Evolutionary conservation across 352 stramenopile genomes (phyloP), one percentile per base, ranked within the genome.

Genomic region (Saprolegnia diclina): DNA sequence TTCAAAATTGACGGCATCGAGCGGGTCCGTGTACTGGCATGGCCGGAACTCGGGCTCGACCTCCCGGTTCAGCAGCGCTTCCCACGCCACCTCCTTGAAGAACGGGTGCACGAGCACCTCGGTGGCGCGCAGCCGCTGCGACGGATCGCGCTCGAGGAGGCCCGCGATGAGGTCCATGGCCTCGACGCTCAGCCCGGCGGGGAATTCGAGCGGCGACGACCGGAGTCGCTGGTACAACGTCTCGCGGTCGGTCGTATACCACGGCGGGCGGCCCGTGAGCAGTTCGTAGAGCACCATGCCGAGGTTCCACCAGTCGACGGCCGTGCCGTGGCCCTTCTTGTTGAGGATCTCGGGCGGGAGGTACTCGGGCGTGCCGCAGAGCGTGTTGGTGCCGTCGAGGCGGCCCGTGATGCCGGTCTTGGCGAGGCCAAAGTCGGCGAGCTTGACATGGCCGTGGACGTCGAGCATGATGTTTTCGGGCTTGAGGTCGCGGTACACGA

Each of bases 141-240:
- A 81, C 59, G 94, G 91, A 56, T 98, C 88, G 65, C 97, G 95
- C 42, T 85, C 92, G 1, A 99, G 81, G 38, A 99, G 72, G 2
- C 85, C 85, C 54, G 88, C 80, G 67, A 93, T 91, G 1, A 93
- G 67, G 55, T 89, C 81, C 81, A 91, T 91, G 6, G 85, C 82
- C 38, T 90, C 77, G 14, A 68, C 73, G 24, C 75, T 80, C 32
- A 93, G 74, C 13, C 83, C 83, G 22, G 88, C 78, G 0, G 85
- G 85, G 67, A 93, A 93, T 64, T 90, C 80, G 24, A 93, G 78
- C 40, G 85, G 73, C 1, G 83, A 83, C 61, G 81, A 77, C 46
- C 83, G 81, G 19, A 93, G 75, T 5, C 85, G 80, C 35, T 74
- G 79, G 54, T 90, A 93, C 37, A 93, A 72, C 65, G 88, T 79